Evolutionary conservation across 495 filamentous ascomycete species (phyloP), one percentile per base, ranked within the genome.

Genomic region (Cercophora sp.): DNA sequence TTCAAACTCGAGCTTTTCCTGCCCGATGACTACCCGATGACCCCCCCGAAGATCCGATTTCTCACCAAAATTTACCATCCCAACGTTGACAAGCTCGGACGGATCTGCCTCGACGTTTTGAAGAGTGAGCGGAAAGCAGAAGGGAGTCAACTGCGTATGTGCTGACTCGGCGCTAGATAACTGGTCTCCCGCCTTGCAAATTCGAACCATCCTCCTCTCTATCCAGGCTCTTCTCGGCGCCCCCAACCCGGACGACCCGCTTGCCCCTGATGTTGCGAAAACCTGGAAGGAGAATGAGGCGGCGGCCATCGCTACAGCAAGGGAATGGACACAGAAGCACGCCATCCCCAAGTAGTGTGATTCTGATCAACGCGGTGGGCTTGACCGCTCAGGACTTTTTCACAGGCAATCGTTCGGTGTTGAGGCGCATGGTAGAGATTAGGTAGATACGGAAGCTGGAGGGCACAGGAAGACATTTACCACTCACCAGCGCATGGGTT

Each of bases 11-110:
- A 99, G 71, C 81, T 99, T 6, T 99, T 99, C 73, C 79, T 99
- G n/a, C 94, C 93, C 27, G 93, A 99, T 63, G 93, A 99, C 71
- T 99, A 99, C 64, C 93, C 93, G 8, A 99, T 99, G 93, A 94
- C 89, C 27, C 93, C 93, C 23, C 93, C 93, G 10, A 96, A 96
- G 75, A 96, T 99, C 57, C 87, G 93, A 32, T 99, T 99, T 72
- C 73, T 99, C 16, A 99, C 93, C 57, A 96, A 96, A 71, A 99
- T 99, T 68, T 99, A 96, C 68, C 93, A 99, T 65, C 93, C 93
- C 26, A 99, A 99, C 68, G 96, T 99, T 55, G 93, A 99, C 66
- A 92, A 93, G 70, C 81, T 97, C 0, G 93, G 93, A 40, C 86
- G 93, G 23, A 99, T 99, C 67, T 99, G 93, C 69, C 69, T 99